These are phyloP conservation scores for Fusarium multiceps DNA, from an alignment of 2,329 filamentous ascomycete genomes.

Conservation along the genomic window DNA sequence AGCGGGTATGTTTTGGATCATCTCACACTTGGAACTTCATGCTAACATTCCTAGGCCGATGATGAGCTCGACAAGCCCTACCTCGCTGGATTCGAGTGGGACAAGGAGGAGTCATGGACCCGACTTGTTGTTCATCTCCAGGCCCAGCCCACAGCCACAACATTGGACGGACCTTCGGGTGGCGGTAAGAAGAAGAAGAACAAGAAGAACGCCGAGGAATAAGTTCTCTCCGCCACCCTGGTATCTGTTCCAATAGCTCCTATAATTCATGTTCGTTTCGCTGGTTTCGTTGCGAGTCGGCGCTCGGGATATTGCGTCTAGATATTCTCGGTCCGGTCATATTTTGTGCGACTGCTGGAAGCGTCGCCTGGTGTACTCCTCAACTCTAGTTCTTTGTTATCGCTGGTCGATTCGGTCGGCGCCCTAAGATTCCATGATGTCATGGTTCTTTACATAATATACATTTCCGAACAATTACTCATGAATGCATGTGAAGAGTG, in stretches of 20 bases:
- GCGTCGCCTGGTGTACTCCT: conserved; percentile 47
- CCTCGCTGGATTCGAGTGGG: conserved; percentile 96
- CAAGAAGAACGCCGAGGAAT: conserved; percentile 70
- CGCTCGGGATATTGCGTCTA: conserved; percentile 58
- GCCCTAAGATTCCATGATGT: conserved; percentile 24
- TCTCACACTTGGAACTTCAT: neutral
- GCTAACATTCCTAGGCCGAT: conserved; percentile 71
- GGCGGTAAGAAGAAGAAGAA: conserved; percentile 76
- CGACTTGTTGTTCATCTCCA: conserved; percentile 87
- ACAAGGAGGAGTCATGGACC: conserved; percentile 91
- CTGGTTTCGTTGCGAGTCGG: conserved; percentile 55
- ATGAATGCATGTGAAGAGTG: neutral
- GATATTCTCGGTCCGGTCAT: conserved; percentile 54
- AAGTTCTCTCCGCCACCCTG: conserved; percentile 40
- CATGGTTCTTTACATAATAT: conserved; percentile 40
- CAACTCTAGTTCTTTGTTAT: conserved; percentile 35
- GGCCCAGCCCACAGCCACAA: conserved; percentile 67
- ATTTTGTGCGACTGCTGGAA: conserved; percentile 43
- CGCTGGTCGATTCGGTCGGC: conserved; percentile 36
- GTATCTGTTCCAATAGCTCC: conserved; percentile 57
- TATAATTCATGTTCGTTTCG: conserved; percentile 54
- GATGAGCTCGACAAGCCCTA: conserved; percentile 90
- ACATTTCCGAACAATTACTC: conserved; percentile 12
- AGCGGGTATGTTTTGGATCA: conserved; percentile 74
- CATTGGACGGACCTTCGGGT: conserved; percentile 53